A percentile compares a stretch with the other conserved stretches of the same genome.
These are phyloP conservation scores for Miscanthus lutarioriparius DNA, from an alignment of 176 grass and related monocot genomes.

Conservation along the genomic window DNA sequence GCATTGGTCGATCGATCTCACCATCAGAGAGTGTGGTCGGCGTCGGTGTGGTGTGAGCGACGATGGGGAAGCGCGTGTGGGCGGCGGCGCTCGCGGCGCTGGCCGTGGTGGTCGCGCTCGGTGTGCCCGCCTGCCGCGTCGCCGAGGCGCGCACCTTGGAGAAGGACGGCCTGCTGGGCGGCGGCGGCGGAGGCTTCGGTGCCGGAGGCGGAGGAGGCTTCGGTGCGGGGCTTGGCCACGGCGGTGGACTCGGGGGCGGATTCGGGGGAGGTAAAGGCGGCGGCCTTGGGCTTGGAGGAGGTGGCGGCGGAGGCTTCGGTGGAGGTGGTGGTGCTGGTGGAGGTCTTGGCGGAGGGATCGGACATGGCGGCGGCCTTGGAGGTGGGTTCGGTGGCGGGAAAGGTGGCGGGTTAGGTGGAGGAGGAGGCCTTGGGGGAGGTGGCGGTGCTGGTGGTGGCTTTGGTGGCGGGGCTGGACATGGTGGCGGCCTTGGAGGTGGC, in stretches of 20 bases:
- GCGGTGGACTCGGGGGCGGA: background rate
- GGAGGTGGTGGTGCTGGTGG: slow-evolving; percentile 18
- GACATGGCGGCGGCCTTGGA: background rate
- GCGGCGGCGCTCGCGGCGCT: background rate
- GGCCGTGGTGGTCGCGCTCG: slow-evolving; percentile 24
- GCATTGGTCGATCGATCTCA: no score
- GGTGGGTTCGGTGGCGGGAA: no score
- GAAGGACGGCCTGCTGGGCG: slow-evolving; percentile 41
- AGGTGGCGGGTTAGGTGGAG: no score
- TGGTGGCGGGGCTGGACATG: background rate
- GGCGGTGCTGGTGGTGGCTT: no score
- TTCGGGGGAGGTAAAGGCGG: slow-evolving; percentile 37
- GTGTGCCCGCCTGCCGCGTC: background rate
- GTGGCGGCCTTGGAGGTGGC: background rate
- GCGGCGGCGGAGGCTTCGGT: slow-evolving; percentile 23
- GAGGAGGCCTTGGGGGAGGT: background rate
- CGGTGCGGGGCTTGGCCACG: slow-evolving; percentile 6
- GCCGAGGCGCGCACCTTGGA: slow-evolving; percentile 36
- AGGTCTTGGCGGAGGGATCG: background rate
- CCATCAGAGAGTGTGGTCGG: no score
- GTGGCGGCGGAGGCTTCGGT: background rate
- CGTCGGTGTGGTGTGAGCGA: no score
- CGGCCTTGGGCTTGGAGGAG: slow-evolving; percentile 1
- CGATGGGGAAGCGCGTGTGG: background rate
- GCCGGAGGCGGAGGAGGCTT: background rate